Evolutionary conservation across 2,329 filamentous ascomycete genomes (phyloP).

Genomic region (Trichoderma afroharzianum): DNA sequence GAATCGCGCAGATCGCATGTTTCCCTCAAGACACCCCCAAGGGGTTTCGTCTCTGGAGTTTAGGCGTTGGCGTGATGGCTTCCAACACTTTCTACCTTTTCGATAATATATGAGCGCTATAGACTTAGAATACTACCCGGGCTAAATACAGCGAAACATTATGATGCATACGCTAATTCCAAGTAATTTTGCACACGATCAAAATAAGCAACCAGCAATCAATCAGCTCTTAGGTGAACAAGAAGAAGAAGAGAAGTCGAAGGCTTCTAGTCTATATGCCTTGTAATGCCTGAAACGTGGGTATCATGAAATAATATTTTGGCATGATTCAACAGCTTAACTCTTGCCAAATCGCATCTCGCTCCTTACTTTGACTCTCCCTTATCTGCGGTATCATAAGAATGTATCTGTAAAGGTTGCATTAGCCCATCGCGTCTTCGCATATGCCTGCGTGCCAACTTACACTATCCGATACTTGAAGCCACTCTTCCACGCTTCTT

Average conservation of each 20-base stretch:
- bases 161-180: constrained; percentile 51
- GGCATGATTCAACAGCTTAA: background rate
- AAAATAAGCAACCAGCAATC: background rate
- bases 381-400: constrained; percentile 1
- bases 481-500: constrained; percentile 76
- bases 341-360: background rate
- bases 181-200: background rate
- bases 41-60: constrained; percentile 66
- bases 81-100: constrained; percentile 68
- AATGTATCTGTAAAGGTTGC: constrained; percentile 19
- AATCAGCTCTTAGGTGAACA: background rate
- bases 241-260: background rate
- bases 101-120: background rate
- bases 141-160: constrained; percentile 75
- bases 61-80: constrained; percentile 68
- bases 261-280: background rate
- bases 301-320: background rate
- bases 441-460: background rate
- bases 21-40: background rate
- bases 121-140: constrained; percentile 43
- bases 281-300: background rate
- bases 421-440: background rate
- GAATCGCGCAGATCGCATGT: background rate
- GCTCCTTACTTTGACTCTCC: background rate
- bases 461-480: constrained; percentile 67